A percentile compares a stretch with the other conserved stretches of the same genome.
These are phyloP conservation scores for Marchantia polymorpha DNA, from an alignment of 225 moss, liverwort and hornwort genomes.

Conservation along the genomic window DNA sequence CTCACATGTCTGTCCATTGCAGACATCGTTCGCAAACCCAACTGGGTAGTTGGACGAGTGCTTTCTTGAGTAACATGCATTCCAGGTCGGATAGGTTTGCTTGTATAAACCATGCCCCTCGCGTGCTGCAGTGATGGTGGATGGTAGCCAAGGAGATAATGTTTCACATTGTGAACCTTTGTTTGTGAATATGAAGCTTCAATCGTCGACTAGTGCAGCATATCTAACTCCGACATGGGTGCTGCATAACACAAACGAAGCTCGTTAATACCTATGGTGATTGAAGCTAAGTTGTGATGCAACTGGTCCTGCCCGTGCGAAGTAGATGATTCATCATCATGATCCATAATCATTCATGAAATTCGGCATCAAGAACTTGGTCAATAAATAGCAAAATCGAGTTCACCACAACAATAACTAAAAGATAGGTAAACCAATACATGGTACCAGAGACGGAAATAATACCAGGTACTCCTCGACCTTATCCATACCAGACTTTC, in stretches of 20 bases:
- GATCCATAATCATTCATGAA: too few relatives aligned
- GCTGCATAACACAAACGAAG: constrained; percentile 33
- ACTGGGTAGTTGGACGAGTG: constrained; percentile 4
- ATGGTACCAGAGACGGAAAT: too few relatives aligned
- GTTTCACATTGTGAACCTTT: background rate
- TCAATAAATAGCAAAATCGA: too few relatives aligned
- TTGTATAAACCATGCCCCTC: constrained; percentile 11
- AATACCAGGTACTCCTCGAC: too few relatives aligned
- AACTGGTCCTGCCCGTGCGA: too few relatives aligned
- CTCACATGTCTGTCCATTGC: constrained; percentile 19
- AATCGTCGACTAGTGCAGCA: constrained; percentile 33
- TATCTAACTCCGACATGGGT: constrained; percentile 57
- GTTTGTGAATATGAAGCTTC: background rate
- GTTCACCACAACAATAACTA: too few relatives aligned
- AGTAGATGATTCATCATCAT: too few relatives aligned
- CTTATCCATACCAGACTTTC: too few relatives aligned
- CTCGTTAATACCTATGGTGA: too few relatives aligned
- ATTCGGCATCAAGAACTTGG: too few relatives aligned
- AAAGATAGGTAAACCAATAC: too few relatives aligned
- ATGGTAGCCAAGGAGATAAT: constrained; percentile 13
- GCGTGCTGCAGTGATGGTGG: background rate
- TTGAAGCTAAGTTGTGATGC: too few relatives aligned
- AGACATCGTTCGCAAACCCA: constrained; percentile 7
- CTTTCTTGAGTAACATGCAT: constrained; percentile 2
- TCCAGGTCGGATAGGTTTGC: background rate